Conservation (phyloP, 345 rosid species). For the Hibiscus syriacus region DNA sequence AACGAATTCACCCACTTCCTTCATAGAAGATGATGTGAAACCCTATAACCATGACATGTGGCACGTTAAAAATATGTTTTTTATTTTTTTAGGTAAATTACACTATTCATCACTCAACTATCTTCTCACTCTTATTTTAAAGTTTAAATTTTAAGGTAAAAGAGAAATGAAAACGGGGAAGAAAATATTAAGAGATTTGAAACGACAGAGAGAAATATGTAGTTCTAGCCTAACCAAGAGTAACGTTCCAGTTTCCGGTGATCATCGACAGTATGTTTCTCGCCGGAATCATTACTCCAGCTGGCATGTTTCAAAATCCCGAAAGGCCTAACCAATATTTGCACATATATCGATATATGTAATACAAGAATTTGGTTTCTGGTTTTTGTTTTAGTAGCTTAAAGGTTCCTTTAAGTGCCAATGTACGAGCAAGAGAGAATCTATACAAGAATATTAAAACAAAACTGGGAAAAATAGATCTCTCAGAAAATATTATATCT, state of each 20-base stretch:
- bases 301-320: constrained; percentile 39
- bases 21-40: too few relatives aligned
- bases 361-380: too few relatives aligned
- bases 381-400: not conserved
- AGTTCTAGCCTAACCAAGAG: constrained; percentile 42
- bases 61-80: too few relatives aligned
- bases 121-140: too few relatives aligned
- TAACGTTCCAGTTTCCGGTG: constrained; percentile 24
- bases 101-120: too few relatives aligned
- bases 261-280: constrained; percentile 47
- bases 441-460: not conserved
- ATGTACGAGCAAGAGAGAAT: not conserved
- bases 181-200: too few relatives aligned
- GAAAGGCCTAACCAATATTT: constrained; percentile 19
- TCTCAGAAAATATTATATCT: too few relatives aligned
- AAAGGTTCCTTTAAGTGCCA: not conserved
- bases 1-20: too few relatives aligned
- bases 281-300: constrained; percentile 57
- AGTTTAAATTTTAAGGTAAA: too few relatives aligned
- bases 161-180: not conserved
- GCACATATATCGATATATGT: not conserved
- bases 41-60: too few relatives aligned
- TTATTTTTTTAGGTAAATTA: too few relatives aligned
- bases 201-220: not conserved
- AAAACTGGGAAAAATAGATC: too few relatives aligned